phyloP scores from a whole-genome alignment of 1,139 yeast genomes.

The Hansenula lynferdii region DNA sequence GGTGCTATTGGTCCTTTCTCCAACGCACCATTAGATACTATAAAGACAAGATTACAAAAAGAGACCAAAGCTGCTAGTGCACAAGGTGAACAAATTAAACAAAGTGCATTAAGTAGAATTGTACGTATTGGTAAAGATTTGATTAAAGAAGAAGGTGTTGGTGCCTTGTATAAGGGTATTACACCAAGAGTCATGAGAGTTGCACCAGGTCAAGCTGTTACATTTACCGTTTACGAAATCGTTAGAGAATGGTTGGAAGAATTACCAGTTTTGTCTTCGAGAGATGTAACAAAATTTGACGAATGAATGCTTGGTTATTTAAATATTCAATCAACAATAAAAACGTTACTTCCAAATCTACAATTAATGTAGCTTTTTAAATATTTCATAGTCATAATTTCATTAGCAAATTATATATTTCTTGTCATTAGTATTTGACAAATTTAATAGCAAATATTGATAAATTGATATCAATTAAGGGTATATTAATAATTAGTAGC shows the following conservation, averaged over 20 bases:
- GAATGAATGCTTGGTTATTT: slow-evolving; percentile 19
- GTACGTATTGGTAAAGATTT: slow-evolving; percentile 76
- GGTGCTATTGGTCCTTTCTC: slow-evolving; percentile 99
- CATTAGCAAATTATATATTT: no score
- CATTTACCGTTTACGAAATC: slow-evolving; percentile 93
- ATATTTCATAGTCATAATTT: no score
- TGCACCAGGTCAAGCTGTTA: slow-evolving; percentile 99
- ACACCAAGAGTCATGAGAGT: slow-evolving; percentile 99
- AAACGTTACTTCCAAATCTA: no score
- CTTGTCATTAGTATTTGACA: no score
- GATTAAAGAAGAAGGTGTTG: slow-evolving; percentile 82
- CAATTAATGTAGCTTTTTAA: no score
- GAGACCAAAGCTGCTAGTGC: slow-evolving; percentile 71
- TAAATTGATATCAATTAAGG: no score
- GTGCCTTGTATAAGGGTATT: slow-evolving; percentile 91
- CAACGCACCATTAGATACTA: slow-evolving; percentile 96
- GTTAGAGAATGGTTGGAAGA: slow-evolving; percentile 66
- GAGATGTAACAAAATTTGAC: slow-evolving; percentile 26
- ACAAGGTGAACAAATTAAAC: slow-evolving; percentile 40
- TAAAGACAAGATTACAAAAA: slow-evolving; percentile 94
- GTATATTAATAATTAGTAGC: no score
- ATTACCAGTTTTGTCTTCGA: slow-evolving; percentile 31
- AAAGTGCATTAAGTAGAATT: slow-evolving; percentile 53
- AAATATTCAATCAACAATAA: neutral
- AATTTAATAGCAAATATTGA: no score